Conservation (phyloP, 164 flowering plant species). For the Saururus chinensis region DNA sequence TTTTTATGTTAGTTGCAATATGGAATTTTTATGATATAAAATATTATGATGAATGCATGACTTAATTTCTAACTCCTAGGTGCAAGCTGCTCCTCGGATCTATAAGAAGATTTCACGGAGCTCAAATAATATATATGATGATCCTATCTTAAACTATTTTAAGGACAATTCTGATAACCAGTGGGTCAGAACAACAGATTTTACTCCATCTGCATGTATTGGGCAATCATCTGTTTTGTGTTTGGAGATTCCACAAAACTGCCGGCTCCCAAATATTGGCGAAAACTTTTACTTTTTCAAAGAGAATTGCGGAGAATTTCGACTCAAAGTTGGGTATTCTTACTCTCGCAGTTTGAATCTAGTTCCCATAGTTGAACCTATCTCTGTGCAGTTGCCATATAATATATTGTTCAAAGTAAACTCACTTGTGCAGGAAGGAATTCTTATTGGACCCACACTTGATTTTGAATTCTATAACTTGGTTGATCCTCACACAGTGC, state of each 20-base stretch:
- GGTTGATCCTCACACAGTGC: conserved; percentile 36
- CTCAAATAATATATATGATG: conserved; percentile 11
- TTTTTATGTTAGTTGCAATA: too few species aligned
- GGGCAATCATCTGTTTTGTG: conserved; percentile 85
- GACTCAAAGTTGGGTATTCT: conserved; percentile 24
- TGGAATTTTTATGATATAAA: background rate
- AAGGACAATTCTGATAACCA: conserved; percentile 39
- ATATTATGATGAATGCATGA: background rate
- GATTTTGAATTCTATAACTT: conserved; percentile 35
- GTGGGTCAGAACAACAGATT: conserved; percentile 69
- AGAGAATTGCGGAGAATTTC: conserved; percentile 29
- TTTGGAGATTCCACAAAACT: conserved; percentile 41
- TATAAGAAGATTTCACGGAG: conserved; percentile 25
- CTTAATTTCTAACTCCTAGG: conserved; percentile 15
- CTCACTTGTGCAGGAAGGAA: conserved; percentile 64
- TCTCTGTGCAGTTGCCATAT: conserved; percentile 38
- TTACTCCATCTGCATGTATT: conserved; percentile 39
- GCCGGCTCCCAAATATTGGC: conserved; percentile 35
- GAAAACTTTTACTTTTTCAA: conserved; percentile 34
- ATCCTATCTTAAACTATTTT: conserved; percentile 27
- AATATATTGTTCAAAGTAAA: conserved; percentile 53
- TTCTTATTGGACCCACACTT: conserved; percentile 55
- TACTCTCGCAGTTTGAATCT: conserved; percentile 31
- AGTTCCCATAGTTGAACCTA: conserved; percentile 59
- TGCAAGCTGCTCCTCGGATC: conserved; percentile 65